A percentile compares a stretch with the other conserved stretches of the same genome.
These are phyloP conservation scores for Musa schizocarpa DNA, from an alignment of 176 grass and related monocot genomes.

Conservation along the genomic window DNA sequence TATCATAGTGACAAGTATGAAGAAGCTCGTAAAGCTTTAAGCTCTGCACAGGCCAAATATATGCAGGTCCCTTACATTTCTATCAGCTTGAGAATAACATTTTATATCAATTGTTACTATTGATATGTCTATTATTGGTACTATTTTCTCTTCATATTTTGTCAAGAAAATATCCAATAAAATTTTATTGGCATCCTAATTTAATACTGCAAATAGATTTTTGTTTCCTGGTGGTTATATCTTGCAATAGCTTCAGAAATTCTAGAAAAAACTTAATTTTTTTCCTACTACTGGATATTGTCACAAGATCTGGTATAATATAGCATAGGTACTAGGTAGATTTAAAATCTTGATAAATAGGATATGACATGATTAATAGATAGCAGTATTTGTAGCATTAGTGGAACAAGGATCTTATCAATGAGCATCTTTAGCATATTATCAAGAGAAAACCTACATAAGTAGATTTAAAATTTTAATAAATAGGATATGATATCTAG, in stretches of 20 bases:
- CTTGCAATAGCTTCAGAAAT: not conserved
- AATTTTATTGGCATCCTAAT: not conserved
- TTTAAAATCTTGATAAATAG: not conserved
- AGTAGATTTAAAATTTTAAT: no score
- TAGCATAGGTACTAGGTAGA: not conserved
- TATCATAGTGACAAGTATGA: slow-evolving; percentile 69
- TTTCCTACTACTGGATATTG: not conserved
- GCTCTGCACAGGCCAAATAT: slow-evolving; percentile 77
- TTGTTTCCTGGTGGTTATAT: not conserved
- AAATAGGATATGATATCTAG: no score
- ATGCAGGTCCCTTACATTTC: slow-evolving; percentile 41
- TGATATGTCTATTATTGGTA: not conserved
- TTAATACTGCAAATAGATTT: not conserved
- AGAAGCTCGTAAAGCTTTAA: slow-evolving; percentile 51
- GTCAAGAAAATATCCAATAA: not conserved
- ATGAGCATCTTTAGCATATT: no score
- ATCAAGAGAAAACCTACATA: no score
- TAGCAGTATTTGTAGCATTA: not conserved
- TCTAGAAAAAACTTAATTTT: not conserved
- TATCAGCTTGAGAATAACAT: not conserved
- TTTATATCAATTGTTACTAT: slow-evolving; percentile 7
- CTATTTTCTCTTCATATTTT: not conserved
- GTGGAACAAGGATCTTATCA: not conserved
- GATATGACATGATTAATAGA: not conserved
- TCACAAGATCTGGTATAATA: not conserved